A percentile compares a stretch with the other conserved stretches of the same genome.
phyloP scores from a whole-genome alignment of 805 yeast genomes.

The Kluyveromyces wickerhamii region DNA sequence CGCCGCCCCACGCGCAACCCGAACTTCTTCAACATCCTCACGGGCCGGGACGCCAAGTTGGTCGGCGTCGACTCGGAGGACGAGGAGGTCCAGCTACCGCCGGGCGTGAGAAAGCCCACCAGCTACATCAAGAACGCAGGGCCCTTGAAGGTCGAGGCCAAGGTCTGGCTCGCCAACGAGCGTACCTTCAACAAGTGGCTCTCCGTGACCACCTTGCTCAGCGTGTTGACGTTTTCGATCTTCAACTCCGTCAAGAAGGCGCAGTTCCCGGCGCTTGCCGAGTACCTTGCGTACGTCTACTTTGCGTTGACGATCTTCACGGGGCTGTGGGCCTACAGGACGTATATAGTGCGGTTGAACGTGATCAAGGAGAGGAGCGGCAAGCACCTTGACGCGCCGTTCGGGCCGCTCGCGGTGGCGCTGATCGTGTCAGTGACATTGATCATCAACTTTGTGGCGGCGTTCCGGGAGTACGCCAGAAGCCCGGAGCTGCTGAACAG shows the following conservation, averaged over 20 bases:
- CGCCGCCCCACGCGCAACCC: no score
- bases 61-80: conserved; percentile 75
- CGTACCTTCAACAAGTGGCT: conserved; percentile 96
- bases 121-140: conserved; percentile 79
- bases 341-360: conserved; percentile 61
- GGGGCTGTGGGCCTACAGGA: conserved; percentile 82
- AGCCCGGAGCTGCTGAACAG: no score
- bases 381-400: conserved; percentile 77
- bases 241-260: conserved; percentile 68
- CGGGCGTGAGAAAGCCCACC: conserved; percentile 81
- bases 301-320: conserved; percentile 76
- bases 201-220: conserved; percentile 75
- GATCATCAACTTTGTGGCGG: conserved; percentile 62
- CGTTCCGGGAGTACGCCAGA: conserved; percentile 35
- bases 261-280: conserved; percentile 56
- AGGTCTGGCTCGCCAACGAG: conserved; percentile 97
- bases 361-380: conserved; percentile 78
- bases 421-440: conserved; percentile 59
- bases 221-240: conserved; percentile 77
- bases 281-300: conserved; percentile 65
- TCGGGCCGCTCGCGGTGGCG: conserved; percentile 82
- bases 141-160: conserved; percentile 90
- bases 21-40: conserved; percentile 31
- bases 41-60: conserved; percentile 36
- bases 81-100: conserved; percentile 77